A percentile compares a stretch with the other conserved stretches of the same genome.
Conservation (phyloP, 192 early-diverging fungal species). For the Coemansia sp. region DNA sequence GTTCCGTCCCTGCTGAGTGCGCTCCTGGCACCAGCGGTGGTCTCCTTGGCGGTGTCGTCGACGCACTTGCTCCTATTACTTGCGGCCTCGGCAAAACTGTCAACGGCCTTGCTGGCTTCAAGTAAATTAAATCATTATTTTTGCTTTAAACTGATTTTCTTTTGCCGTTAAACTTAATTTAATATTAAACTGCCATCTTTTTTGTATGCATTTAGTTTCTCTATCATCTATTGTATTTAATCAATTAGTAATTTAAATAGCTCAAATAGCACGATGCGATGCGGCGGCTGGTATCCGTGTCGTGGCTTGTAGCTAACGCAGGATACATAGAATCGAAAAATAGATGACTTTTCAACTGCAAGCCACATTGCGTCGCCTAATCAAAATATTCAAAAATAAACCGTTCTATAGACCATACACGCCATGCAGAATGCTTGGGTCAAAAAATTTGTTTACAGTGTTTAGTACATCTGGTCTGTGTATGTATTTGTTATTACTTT, state of each 20-base stretch:
- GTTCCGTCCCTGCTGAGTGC: conserved; percentile 1
- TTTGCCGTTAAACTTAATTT: neutral
- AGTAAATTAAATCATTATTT: neutral
- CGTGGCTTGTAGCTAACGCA: no score
- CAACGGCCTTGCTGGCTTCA: conserved; percentile 1
- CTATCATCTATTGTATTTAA: no score
- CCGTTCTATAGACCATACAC: no score
- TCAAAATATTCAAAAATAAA: no score
- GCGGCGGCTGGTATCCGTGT: no score
- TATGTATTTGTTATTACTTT: no score
- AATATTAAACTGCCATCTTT: neutral
- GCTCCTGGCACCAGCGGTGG: conserved; percentile 2
- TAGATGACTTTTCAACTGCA: neutral
- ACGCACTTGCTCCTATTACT: conserved; percentile 1
- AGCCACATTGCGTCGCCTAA: neutral
- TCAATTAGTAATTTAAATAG: no score
- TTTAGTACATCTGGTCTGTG: no score
- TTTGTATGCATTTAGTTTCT: neutral
- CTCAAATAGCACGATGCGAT: no score
- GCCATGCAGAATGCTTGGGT: no score
- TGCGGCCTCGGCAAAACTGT: neutral
- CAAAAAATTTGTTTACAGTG: no score
- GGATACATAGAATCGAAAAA: neutral
- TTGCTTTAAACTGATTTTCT: neutral
- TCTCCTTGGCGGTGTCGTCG: conserved; percentile 10